Conservation (phyloP, 768 basidiomycete species). For the Xerocomellus amylosporus region DNA sequence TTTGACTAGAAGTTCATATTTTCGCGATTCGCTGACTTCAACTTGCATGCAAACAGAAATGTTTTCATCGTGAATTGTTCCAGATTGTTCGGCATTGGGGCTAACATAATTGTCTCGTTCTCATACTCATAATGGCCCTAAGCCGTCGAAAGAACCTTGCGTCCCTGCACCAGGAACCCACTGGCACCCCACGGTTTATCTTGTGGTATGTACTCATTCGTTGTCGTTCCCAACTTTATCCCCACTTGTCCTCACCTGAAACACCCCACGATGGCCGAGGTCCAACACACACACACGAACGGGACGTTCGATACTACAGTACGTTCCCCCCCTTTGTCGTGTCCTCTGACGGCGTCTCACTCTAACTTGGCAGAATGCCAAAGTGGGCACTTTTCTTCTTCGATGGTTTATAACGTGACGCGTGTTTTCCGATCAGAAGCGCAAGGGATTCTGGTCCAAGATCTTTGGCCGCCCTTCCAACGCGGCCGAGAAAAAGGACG, state of each 20-base stretch:
- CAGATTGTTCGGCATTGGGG: no score
- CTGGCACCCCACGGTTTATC: constrained; percentile 7
- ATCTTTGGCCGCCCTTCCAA: constrained; percentile 2
- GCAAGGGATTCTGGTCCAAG: constrained; percentile 18
- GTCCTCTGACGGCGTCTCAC: not conserved
- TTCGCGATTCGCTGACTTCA: no score
- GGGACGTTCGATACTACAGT: constrained; percentile 3
- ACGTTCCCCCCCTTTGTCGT: not conserved
- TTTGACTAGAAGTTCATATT: no score
- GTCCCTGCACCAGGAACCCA: constrained; percentile 7
- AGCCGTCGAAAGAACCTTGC: not conserved
- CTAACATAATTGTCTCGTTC: not conserved
- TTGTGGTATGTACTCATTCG: not conserved
- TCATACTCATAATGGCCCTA: not conserved
- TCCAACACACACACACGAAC: no score
- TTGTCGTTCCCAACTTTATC: not conserved
- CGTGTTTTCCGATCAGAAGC: constrained; percentile 6
- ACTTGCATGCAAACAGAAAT: no score
- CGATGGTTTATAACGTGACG: not conserved
- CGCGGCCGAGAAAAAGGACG: not conserved
- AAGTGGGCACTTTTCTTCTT: not conserved
- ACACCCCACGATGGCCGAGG: constrained; percentile 1
- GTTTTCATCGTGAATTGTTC: not conserved
- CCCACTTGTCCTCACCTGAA: not conserved
- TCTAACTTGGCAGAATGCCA: not conserved